Percentiles rank a stretch among this genome's conserved stretches.
Evolutionary conservation across 2,329 filamentous ascomycete genomes (phyloP).

Genomic region (Elsinoe fawcettii): DNA sequence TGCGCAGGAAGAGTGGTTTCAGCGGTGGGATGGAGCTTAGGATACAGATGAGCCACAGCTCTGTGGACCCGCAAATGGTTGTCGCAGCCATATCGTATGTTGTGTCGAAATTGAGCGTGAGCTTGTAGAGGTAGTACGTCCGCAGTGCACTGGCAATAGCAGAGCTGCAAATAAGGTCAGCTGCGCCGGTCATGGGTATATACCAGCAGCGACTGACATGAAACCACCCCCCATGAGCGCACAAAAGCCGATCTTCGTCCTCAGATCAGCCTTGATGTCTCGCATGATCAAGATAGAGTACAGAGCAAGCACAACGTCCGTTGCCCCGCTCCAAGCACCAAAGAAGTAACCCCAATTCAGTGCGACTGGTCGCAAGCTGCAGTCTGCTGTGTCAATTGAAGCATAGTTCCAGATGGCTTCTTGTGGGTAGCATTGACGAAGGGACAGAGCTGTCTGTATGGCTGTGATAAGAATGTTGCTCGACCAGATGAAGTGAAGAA

Average conservation of each 20-base stretch:
- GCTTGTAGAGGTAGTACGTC: not conserved
- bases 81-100: not conserved
- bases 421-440: not conserved
- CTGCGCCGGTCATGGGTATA: not conserved
- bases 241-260: slow-evolving; percentile 25
- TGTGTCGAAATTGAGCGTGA: not conserved
- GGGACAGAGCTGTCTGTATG: not conserved
- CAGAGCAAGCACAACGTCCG: slow-evolving; percentile 23
- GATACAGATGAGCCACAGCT: slow-evolving; percentile 11
- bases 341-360: slow-evolving; percentile 4
- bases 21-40: slow-evolving; percentile 8
- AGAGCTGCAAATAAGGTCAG: not conserved
- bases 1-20: slow-evolving; percentile 1
- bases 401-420: not conserved
- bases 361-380: not conserved
- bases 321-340: slow-evolving; percentile 1
- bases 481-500: not conserved
- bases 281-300: slow-evolving; percentile 25
- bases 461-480: not conserved
- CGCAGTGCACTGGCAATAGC: not conserved
- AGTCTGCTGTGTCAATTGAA: not conserved
- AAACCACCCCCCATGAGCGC: slow-evolving; percentile 25
- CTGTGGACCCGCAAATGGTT: not conserved
- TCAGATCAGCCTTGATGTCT: slow-evolving; percentile 21
- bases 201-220: not conserved